Conservation (phyloP, 2,329 filamentous ascomycete genomes). For the Bipolaris cookei region DNA sequence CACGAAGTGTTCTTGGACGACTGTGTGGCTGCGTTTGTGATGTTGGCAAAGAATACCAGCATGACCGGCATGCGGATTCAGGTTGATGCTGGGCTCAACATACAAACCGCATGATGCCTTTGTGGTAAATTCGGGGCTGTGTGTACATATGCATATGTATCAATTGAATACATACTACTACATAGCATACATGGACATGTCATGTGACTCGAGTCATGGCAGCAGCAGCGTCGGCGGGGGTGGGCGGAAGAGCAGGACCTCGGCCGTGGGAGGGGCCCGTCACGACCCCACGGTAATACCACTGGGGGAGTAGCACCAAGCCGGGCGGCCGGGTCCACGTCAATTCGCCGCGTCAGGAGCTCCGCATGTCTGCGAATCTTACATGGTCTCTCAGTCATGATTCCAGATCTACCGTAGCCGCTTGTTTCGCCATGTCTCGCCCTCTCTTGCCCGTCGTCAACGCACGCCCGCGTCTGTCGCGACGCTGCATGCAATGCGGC, state of each 20-base stretch:
- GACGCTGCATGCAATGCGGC: slow-evolving; percentile 29
- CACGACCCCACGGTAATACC: slow-evolving; percentile 2
- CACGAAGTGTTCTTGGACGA: slow-evolving; percentile 61
- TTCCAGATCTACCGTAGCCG: neutral
- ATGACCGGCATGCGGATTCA: slow-evolving; percentile 57
- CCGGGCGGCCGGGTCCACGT: slow-evolving; percentile 5
- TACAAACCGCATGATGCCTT: slow-evolving; percentile 30
- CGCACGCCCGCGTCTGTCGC: slow-evolving; percentile 20
- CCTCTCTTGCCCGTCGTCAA: slow-evolving; percentile 18
- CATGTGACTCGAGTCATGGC: neutral
- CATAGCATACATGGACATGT: neutral
- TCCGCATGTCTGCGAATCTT: slow-evolving; percentile 18
- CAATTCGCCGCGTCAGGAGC: slow-evolving; percentile 12
- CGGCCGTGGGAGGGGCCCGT: slow-evolving; percentile 7
- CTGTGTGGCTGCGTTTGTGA: slow-evolving; percentile 62
- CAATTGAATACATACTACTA: no score
- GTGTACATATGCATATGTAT: no score
- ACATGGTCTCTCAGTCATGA: slow-evolving; percentile 14
- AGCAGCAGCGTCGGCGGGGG: neutral
- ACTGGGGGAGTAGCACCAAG: neutral
- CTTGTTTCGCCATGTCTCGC: slow-evolving; percentile 26
- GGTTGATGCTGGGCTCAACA: slow-evolving; percentile 48
- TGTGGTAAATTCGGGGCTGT: neutral
- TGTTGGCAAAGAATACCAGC: slow-evolving; percentile 61
- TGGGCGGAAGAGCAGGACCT: slow-evolving; percentile 9